Evolutionary conservation across 148 eudicot genomes (phyloP), one percentile per base, ranked within the genome.

Genomic region (Suaeda aralocaspica): DNA sequence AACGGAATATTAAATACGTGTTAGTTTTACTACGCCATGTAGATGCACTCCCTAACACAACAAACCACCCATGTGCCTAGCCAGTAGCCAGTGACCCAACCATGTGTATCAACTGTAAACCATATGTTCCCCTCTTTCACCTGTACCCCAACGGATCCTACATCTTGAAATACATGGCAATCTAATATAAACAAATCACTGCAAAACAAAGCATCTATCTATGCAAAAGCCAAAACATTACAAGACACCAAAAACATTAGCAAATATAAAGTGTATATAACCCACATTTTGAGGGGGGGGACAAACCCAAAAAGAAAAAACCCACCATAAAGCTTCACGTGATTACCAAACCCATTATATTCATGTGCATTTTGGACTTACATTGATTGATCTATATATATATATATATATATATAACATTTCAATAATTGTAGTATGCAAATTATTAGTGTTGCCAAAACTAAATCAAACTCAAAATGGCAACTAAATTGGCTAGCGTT

Each of bases 381-480:
- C 41, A 36, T 36, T 36, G 41, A 36, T 36, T 34, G 21, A 26
- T 56, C 33, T 33, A 34, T 60, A 60, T 60, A 34, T 29, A 9
- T 33, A 34, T 7, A 33, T 3, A 16, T 22, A 21, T 21, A 24
- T 24, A 21, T 6, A 22, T 8, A 30, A 18, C 14, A 5, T 24
- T 3, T 36, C 41, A 36, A 36, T 36, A 36, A 36, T 36, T 48
- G 41, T 24, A 18, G 19, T 33, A 18, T 6, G 41, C 64, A n/a
- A 22, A 42, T 39, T 39, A 21, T 30, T 21, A 12, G n/a, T 63
- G 6, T 26, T 42, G 11, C 6, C 9, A 2, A 22, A 39, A 26
- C 66, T 10, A 61, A 33, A 60, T 19, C 3, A 59, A 31, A 48
- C 69, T 50, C 5, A 30, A 67, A 2, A 67, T 67, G 70, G 44